These are phyloP conservation scores for Nyctanthes arbortristis DNA, from an alignment of 257 asterid genomes.

Conservation along the genomic window DNA sequence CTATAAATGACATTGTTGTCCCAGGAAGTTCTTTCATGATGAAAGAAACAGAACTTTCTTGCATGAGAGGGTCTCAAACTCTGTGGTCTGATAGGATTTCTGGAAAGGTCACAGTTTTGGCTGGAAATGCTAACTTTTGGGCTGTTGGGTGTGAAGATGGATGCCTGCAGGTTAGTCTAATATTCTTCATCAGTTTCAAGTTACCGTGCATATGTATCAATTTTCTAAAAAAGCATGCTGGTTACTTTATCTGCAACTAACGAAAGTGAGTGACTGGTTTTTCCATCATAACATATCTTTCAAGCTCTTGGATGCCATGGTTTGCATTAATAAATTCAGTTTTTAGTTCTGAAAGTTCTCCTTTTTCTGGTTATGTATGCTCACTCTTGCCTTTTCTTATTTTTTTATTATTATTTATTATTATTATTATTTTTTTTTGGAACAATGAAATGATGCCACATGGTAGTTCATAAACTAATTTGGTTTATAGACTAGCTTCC, in stretches of 20 bases:
- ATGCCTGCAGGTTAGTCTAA: constrained; percentile 74
- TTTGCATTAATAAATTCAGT: too few species aligned
- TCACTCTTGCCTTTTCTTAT: too few species aligned
- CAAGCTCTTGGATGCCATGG: too few species aligned
- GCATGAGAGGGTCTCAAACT: constrained; percentile 59
- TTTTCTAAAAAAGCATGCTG: constrained; percentile 1
- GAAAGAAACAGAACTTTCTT: constrained; percentile 79
- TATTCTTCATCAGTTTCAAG: constrained; percentile 2
- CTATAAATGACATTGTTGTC: constrained; percentile 69
- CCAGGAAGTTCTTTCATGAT: constrained; percentile 53
- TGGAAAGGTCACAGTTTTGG: constrained; percentile 86
- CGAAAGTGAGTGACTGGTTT: too few species aligned
- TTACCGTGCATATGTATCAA: neutral
- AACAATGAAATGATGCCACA: too few species aligned
- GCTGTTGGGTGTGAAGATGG: constrained; percentile 99
- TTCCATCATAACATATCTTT: too few species aligned
- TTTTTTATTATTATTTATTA: too few species aligned
- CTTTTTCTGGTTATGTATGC: too few species aligned
- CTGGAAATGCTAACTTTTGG: constrained; percentile 98
- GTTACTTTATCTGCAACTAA: neutral
- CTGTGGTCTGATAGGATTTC: constrained; percentile 93
- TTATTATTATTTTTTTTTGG: too few species aligned
- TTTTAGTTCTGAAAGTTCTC: too few species aligned
- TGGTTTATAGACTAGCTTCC: too few species aligned
- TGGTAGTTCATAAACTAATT: too few species aligned